Conservation (phyloP, 208 protist species). For the Endotrypanum monterogeii region DNA sequence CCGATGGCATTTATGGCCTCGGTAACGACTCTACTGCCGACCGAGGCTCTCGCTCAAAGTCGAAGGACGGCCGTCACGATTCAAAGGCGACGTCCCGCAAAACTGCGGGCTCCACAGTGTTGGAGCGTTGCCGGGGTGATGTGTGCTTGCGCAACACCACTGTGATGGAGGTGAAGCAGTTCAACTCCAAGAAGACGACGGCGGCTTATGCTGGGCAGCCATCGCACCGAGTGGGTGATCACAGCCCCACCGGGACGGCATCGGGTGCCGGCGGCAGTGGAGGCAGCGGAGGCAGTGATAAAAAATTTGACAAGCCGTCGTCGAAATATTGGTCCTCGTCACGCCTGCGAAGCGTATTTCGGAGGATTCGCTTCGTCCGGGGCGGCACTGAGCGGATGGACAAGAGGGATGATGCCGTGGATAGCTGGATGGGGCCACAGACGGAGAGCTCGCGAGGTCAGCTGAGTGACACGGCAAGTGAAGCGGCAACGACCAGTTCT, state of each 20-base stretch:
- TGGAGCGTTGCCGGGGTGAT: conserved; percentile 32
- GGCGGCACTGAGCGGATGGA: not conserved
- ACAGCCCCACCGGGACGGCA: not conserved
- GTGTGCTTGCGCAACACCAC: conserved; percentile 30
- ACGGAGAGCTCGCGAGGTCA: conserved; percentile 1
- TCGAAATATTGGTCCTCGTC: not conserved
- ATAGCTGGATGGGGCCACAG: not conserved
- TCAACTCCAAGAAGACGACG: conserved; percentile 26
- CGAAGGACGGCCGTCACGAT: conserved; percentile 2
- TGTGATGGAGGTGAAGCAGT: conserved; percentile 39
- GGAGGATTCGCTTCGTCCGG: not conserved
- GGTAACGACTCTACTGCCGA: not conserved
- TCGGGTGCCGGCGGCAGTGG: not conserved
- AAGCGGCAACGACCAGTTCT: not conserved
- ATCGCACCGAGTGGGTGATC: too few species aligned
- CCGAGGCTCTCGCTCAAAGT: not conserved
- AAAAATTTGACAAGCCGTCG: not conserved
- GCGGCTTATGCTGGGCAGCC: not conserved
- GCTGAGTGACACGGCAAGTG: conserved; percentile 1
- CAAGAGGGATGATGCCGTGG: not conserved
- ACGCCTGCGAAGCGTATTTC: not conserved
- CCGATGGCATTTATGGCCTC: not conserved
- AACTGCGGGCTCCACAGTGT: conserved; percentile 15
- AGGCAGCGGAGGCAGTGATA: not conserved
- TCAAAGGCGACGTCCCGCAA: conserved; percentile 12